Percentiles rank a stretch among this genome's conserved stretches.
Conservation (phyloP, 352 stramenopile species). For the Phytophthora idaei region DNA sequence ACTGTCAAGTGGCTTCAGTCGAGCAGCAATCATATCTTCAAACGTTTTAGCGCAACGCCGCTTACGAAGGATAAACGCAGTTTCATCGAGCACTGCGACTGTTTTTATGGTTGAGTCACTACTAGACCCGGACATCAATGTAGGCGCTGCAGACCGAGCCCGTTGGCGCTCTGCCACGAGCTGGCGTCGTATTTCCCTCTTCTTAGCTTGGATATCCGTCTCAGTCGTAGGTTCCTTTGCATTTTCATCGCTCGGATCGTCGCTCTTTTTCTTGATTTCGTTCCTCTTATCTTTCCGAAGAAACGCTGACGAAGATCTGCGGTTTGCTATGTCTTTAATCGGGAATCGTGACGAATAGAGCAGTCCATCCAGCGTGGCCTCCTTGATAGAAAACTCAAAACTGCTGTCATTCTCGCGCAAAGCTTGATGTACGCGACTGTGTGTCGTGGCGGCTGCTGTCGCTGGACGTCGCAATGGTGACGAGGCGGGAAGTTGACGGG, state of each 20-base stretch:
- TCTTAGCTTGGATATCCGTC: conserved; percentile 27
- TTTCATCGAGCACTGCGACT: conserved; percentile 26
- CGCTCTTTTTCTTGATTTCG: conserved; percentile 2
- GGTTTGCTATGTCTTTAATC: conserved; percentile 32
- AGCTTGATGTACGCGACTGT: conserved; percentile 68
- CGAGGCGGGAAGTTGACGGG: conserved; percentile 12
- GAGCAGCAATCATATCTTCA: conserved; percentile 71
- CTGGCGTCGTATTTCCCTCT: conserved; percentile 26
- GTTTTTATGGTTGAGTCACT: conserved; percentile 21
- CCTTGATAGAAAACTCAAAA: conserved; percentile 62
- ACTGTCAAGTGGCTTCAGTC: conserved; percentile 26
- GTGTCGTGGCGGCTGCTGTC: conserved; percentile 47
- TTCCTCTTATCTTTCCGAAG: conserved; percentile 15
- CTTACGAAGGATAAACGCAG: conserved; percentile 54
- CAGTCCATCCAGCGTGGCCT: conserved; percentile 50
- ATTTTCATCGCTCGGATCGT: conserved; percentile 6
- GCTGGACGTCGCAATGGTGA: conserved; percentile 43
- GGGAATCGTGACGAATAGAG: conserved; percentile 66
- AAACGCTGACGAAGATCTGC: conserved; percentile 23
- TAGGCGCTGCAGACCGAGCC: conserved; percentile 23
- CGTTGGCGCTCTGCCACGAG: conserved; percentile 26
- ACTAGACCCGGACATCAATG: conserved; percentile 11
- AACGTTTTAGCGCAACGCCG: conserved; percentile 78
- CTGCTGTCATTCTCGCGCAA: conserved; percentile 57
- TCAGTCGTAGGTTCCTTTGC: not conserved